Base-by-base conservation (phyloP, 805 yeast genomes). In the Dipodascus geniculatus region DNA sequence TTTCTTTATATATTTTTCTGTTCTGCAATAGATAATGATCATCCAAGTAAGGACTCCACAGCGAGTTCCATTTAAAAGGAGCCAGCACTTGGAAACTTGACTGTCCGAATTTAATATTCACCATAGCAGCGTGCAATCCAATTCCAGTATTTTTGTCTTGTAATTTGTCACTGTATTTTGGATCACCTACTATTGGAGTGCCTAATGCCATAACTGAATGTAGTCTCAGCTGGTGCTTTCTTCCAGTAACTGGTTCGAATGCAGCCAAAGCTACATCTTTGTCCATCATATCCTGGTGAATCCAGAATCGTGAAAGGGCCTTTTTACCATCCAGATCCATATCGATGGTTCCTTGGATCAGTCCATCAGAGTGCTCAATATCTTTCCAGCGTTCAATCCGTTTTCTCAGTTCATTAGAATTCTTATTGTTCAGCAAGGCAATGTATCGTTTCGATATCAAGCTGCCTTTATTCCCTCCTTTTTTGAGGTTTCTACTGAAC, bases 171-270 rank as follows among this genome's bases (percentile, higher is more conserved):
- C 50, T 24, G 22, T 55, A 55, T 35, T 24, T 42, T 23, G 22
- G 33, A 35, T 57, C 60, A 3, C 58, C 56, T 2, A 56, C 38
- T 19, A 58, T 56, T 3, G 55, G 56, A 6, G 47, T 20, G 9
- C 52, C 50, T 11, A 58, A 47, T n/a, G 51, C 57, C 24, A 49
- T 48, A n/a, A 49, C 23, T 1, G 56, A 24, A 51, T 58, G 60
- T 24, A 35, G 22, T 23, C 61, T 44, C 6, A 58, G 48, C 47
- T 58, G 61, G 23, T 57, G 58, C 35, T 58, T 58, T 9, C 61
- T 49, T 3, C 61, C 61, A 1, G 61, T 58, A 8, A 54, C n/a
- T 3, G 54, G 57, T 19, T 53, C 48, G 48, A 56, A 57, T 2
- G 22, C 22, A 33, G 55, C 58, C 33, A 57, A 20, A 11, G 57